Evolutionary conservation across 1,284 basidiomycete species (phyloP), one percentile per base, ranked within the genome.

Genomic region (Sphagnurus paluster): DNA sequence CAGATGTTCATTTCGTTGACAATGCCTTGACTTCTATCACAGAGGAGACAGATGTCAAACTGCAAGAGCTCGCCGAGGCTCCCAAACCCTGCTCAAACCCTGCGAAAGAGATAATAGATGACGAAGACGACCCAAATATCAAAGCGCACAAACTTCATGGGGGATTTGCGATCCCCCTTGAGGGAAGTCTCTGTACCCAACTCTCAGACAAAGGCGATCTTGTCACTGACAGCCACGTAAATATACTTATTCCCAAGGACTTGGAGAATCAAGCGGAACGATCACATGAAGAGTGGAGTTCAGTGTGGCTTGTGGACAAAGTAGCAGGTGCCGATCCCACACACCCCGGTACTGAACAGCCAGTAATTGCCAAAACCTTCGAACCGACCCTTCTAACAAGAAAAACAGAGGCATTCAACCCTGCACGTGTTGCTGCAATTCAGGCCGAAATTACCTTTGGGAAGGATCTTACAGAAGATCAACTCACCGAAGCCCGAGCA

Each of bases 381-480:
- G 24, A 40, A n/a, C 28, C 16, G 8, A 11, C 20, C 5, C 4
- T 24, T 3, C 53, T 45, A 35, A 60, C 58, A 16, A 17, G 56
- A 10, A 20, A 41, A 11, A 53, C 48, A 2, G 48, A 60, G 9
- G 59, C 61, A 1, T 56, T 58, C 46, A 56, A 56, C 14, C n/a
- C 33, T 3, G 56, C 52, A 34, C 47, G 58, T 1, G 56, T 65
- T 0, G 34, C 42, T 4, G 44, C 36, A 11, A 49, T 66, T 0
- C 13, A 62, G 16, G n/a, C 33, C 11, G 33, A 48, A 11, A 42
- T 63, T 4, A 56, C 35, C 9, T 53, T 65, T 16, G 62, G 39
- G 2, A 13, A 16, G 16, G 39, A 40, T 20, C 37, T 64, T 2
- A 47, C 50, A 13, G 14, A 26, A 8, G 47, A 49, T 5, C 32